Base-by-base conservation (phyloP, 1,284 basidiomycete genomes). In the Caloboletus inedulis region DNA sequence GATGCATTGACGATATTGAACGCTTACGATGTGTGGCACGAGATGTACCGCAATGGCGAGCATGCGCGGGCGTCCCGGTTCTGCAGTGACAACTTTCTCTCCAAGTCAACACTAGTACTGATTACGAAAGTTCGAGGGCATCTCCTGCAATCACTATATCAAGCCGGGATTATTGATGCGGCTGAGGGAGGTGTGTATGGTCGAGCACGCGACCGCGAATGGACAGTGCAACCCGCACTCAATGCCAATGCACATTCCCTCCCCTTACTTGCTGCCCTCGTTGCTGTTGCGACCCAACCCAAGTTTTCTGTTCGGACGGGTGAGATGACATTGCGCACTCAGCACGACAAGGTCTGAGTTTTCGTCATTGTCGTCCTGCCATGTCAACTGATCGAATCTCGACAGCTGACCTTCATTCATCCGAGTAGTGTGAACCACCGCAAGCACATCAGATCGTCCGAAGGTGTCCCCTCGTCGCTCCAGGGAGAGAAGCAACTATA, bases 241-340 rank as follows among this genome's bases (percentile, higher is more conserved):
- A 92, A 91, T 64, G 75, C 72, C 57, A 92, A 98, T 65, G 81
- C 81, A 31, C 77, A 89, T 49, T 91, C 85, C 37, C 70, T 86
- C 7, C 89, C 95, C 14, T 71, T 98, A n/a, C 74, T 97, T 18
- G 85, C 90, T 12, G 92, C 89, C 2, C 76, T 98, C 49, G 89
- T 98, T 60, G 85, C 94, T 3, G 82, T 93, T 49, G 91, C 92
- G 0, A 84, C 83, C 0, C 92, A 94, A 59, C 95, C 95, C n/a
- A 96, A 97, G 70, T 97, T 94, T 72, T 94, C 91, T 3, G 82
- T 98, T 49, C 77, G 89, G 34, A 84, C 81, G n/a, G 81, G 83
- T 7, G 86, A 89, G 46, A 87, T 80, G 66, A 77, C 77, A 1
- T 87, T 87, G 61, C 79, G 92, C 21, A 98, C 95, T 3, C 78